A percentile compares a stretch with the other conserved stretches of the same genome.
Evolutionary conservation across 805 yeast genomes (phyloP).

Genomic region (Yarrowia sp.): DNA sequence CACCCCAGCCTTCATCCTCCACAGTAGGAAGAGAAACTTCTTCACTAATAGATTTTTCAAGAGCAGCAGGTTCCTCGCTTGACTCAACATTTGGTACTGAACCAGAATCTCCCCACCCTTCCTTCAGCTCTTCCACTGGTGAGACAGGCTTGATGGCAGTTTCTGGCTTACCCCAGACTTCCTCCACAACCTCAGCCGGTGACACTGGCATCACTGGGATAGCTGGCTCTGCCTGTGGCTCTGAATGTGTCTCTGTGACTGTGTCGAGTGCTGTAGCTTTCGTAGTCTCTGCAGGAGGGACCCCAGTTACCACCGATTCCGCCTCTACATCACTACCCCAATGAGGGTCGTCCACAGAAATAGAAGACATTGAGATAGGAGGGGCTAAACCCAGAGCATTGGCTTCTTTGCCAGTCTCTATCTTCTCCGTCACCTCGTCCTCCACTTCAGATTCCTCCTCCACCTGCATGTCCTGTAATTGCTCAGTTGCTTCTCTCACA

Average conservation of each 20-base stretch:
- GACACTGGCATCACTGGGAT: neutral
- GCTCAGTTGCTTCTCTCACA: neutral
- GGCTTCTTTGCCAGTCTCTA: neutral
- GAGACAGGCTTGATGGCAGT: neutral
- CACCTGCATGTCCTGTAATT: neutral
- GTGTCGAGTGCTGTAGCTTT: neutral
- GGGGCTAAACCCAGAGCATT: neutral
- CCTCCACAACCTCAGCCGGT: neutral
- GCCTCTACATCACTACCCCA: neutral
- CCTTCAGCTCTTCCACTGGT: neutral
- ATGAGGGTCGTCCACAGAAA: neutral
- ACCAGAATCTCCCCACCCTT: neutral
- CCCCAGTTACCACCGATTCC: neutral
- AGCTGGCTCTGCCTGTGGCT: neutral
- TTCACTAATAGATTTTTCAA: neutral
- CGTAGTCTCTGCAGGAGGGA: neutral
- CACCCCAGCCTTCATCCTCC: constrained; percentile 2
- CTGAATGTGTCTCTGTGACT: neutral
- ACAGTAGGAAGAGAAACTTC: neutral
- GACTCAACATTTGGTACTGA: neutral
- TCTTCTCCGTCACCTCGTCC: neutral
- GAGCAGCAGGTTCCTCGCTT: neutral
- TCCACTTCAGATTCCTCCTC: neutral
- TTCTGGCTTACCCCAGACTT: neutral
- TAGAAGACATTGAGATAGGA: neutral